Base-by-base conservation (phyloP, 805 yeast genomes). In the Ogataea pignaliae region DNA sequence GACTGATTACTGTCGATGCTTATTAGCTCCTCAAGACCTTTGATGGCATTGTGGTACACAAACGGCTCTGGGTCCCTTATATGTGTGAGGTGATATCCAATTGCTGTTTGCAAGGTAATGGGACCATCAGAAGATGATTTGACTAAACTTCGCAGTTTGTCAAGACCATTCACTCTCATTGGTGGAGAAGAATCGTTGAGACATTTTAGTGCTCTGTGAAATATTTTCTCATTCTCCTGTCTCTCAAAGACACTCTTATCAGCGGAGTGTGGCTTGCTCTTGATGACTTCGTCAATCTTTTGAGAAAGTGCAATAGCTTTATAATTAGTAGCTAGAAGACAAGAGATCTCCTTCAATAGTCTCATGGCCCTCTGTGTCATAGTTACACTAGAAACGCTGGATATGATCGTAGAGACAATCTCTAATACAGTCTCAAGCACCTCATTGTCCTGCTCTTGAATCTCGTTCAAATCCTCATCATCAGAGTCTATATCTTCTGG, bases 61-160 rank as follows among this genome's bases (percentile, higher is more conserved):
- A 81, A 91, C 0, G 99, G 96, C 46, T 91, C 99, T 0, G 79
- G 72, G 52, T 88, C 95, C 38, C 75, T 73, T 36, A 93, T 63
- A 51, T 84, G 87, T 2, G 71, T 65, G 14, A 85, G 55, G 57
- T 85, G 87, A 12, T 88, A 62, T 14, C 76, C 71, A 28, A 87
- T 62, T 0, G 77, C 91, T 42, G 76, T 74, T 3, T 74, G 77
- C 10, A 76, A 39, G 0, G 74, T 56, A 12, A 87, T 59, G 0
- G 68, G 59, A n/a, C 86, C 77, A 31, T 64, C 35, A 4, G 26
- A 6, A 66, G 71, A 6, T 79, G 70, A 36, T 1, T 42, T 39
- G 2, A 49, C 44, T 36, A 88, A 67, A 44, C 74, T 71, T 28
- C 88, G 69, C 29, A 91, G 61, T 18, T 81, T 62, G 49, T 76